Conservation (phyloP, 1,284 basidiomycete species). For the Ganoderma resinaceum region DNA sequence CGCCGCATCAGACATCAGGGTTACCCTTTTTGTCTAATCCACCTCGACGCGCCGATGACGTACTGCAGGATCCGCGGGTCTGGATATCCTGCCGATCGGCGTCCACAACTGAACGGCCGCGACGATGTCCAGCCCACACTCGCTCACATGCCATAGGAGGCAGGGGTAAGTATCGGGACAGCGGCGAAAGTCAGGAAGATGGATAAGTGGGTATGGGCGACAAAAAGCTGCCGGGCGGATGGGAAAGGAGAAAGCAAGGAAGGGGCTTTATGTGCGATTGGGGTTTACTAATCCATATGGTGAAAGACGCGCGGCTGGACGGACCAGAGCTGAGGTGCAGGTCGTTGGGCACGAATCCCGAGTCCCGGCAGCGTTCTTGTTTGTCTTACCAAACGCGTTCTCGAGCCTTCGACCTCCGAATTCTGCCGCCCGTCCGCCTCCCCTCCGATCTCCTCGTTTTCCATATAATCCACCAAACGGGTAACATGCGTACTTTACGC, state of each 20-base stretch:
- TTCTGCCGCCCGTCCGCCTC: constrained; percentile 27
- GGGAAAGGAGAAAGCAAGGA: background rate
- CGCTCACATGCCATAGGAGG: background rate
- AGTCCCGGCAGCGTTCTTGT: constrained; percentile 10
- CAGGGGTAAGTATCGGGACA: background rate
- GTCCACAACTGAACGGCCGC: background rate
- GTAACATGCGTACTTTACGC: constrained; percentile 18
- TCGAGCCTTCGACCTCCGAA: constrained; percentile 35
- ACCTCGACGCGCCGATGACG: background rate
- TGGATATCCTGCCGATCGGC: background rate
- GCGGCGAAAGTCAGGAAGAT: background rate
- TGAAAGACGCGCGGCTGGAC: constrained; percentile 17
- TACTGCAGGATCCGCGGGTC: background rate
- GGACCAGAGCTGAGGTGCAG: constrained; percentile 20
- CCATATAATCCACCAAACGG: constrained; percentile 22
- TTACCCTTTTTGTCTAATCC: constrained; percentile 4
- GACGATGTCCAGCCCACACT: background rate
- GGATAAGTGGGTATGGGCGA: background rate
- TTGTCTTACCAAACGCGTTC: constrained; percentile 30
- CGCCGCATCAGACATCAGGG: background rate
- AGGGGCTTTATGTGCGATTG: background rate
- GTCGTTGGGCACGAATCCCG: constrained; percentile 15
- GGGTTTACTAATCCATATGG: constrained; percentile 23
- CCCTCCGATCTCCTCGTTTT: constrained; percentile 20
- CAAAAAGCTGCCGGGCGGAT: background rate